These are phyloP conservation scores for Ustilago loliicola DNA, from an alignment of 1,284 basidiomycete species.

Conservation along the genomic window DNA sequence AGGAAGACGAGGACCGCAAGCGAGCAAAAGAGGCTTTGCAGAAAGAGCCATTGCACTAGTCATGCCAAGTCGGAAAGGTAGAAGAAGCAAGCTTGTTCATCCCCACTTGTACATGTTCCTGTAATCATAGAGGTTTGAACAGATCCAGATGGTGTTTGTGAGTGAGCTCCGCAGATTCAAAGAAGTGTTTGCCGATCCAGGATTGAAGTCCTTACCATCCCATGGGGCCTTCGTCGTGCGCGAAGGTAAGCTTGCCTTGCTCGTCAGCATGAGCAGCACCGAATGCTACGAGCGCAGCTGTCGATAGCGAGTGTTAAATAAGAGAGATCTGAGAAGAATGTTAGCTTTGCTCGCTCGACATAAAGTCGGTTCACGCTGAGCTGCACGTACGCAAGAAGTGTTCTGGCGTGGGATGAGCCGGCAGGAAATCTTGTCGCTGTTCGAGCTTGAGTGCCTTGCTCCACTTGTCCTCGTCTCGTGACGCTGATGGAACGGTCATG, in stretches of 20 bases:
- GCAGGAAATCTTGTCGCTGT: slow-evolving; percentile 31
- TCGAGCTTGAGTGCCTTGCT: slow-evolving; percentile 32
- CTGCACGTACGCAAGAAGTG: slow-evolving; percentile 52
- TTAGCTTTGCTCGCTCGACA: background rate
- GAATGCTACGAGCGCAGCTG: slow-evolving; percentile 45
- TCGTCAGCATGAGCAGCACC: slow-evolving; percentile 46
- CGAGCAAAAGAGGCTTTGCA: slow-evolving; percentile 38
- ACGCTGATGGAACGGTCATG: slow-evolving; percentile 26
- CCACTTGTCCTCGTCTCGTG: slow-evolving; percentile 32
- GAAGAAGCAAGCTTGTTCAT: slow-evolving; percentile 5
- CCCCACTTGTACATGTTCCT: slow-evolving; percentile 65
- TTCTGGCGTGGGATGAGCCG: slow-evolving; percentile 50
- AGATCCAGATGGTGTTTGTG: background rate
- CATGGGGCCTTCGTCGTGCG: slow-evolving; percentile 49
- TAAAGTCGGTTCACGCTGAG: background rate
- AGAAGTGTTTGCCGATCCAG: background rate
- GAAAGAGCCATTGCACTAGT: slow-evolving; percentile 21
- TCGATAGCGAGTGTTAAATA: background rate
- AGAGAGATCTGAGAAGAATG: background rate
- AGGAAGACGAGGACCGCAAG: slow-evolving; percentile 49
- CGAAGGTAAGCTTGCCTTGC: slow-evolving; percentile 35
- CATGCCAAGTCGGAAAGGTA: background rate
- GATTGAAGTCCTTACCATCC: slow-evolving; percentile 44
- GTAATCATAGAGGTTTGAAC: slow-evolving; percentile 29
- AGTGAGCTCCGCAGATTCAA: background rate